Evolutionary conservation across 1,284 basidiomycete species (phyloP).

Genomic region (Trichosporon sp.): DNA sequence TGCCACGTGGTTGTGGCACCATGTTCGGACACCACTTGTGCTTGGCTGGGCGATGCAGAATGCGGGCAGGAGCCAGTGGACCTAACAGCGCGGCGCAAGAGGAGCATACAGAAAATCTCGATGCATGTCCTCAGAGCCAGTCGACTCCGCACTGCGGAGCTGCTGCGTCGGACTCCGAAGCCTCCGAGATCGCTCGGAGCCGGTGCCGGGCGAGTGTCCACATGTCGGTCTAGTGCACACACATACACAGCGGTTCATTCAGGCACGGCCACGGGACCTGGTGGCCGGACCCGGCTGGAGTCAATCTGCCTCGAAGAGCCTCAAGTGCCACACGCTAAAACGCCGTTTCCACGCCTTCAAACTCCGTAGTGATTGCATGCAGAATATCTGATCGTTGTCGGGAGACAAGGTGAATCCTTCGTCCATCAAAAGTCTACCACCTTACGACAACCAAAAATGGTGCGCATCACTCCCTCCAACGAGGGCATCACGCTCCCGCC

Average conservation of each 20-base stretch:
- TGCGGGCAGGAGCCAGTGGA: background rate
- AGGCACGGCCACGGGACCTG: background rate
- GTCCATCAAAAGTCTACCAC: constrained; percentile 32
- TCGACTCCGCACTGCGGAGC: too few relatives aligned
- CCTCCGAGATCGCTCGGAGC: background rate
- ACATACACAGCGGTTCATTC: background rate
- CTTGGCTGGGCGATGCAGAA: background rate
- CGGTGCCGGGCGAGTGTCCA: background rate
- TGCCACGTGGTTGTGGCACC: constrained; percentile 4
- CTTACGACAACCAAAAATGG: constrained; percentile 30
- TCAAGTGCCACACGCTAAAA: constrained; percentile 9
- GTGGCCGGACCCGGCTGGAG: constrained; percentile 8
- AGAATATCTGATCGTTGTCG: background rate
- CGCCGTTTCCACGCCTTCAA: background rate
- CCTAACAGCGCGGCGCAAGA: background rate
- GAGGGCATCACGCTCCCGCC: constrained; percentile 33
- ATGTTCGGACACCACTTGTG: background rate
- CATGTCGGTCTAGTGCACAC: background rate
- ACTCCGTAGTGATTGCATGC: background rate
- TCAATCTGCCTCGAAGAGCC: background rate
- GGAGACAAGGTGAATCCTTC: constrained; percentile 13
- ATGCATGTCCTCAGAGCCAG: background rate
- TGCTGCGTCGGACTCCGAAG: background rate
- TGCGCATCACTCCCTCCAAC: constrained; percentile 28
- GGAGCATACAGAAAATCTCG: background rate